A percentile compares a stretch with the other conserved stretches of the same genome.
Conservation (phyloP, 1,284 basidiomycete species). For the Melampsora larici-populina region DNA sequence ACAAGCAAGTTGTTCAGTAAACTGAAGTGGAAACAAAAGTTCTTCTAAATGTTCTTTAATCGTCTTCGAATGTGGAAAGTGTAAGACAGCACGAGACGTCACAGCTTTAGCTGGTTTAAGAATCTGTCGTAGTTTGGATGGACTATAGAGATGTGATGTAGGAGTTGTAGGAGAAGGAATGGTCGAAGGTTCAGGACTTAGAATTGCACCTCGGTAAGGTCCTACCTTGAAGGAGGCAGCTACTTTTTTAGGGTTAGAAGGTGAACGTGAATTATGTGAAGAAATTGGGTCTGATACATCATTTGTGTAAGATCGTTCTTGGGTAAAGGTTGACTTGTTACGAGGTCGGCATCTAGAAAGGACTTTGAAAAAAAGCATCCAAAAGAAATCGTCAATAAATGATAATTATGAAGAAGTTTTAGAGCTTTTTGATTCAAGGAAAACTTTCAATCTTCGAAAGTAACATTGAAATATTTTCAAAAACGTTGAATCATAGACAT, state of each 20-base stretch:
- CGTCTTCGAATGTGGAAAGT: constrained; percentile 31
- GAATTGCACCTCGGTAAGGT: constrained; percentile 27
- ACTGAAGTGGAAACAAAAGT: constrained; percentile 32
- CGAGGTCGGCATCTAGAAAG: neutral
- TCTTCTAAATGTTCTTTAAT: constrained; percentile 37
- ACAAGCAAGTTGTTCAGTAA: constrained; percentile 31
- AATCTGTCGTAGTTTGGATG: constrained; percentile 8
- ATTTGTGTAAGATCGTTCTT: neutral
- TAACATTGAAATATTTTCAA: too few relatives aligned
- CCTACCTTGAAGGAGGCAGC: constrained; percentile 29
- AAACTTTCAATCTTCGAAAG: too few relatives aligned
- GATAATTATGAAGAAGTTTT: neutral
- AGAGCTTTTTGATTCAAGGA: too few relatives aligned
- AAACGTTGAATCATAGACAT: neutral
- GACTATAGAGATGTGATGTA: constrained; percentile 9
- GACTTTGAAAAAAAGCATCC: neutral
- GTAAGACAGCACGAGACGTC: neutral
- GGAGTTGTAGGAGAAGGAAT: neutral
- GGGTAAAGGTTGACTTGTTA: neutral
- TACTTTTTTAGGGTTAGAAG: neutral
- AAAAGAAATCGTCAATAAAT: neutral
- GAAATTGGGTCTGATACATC: neutral
- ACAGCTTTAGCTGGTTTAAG: neutral
- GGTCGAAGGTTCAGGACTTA: neutral
- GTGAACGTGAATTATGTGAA: neutral